Evolutionary conservation across 352 stramenopile species (phyloP), one percentile per base, ranked within the genome.

Genomic region (Elongisporangium senticosum): DNA sequence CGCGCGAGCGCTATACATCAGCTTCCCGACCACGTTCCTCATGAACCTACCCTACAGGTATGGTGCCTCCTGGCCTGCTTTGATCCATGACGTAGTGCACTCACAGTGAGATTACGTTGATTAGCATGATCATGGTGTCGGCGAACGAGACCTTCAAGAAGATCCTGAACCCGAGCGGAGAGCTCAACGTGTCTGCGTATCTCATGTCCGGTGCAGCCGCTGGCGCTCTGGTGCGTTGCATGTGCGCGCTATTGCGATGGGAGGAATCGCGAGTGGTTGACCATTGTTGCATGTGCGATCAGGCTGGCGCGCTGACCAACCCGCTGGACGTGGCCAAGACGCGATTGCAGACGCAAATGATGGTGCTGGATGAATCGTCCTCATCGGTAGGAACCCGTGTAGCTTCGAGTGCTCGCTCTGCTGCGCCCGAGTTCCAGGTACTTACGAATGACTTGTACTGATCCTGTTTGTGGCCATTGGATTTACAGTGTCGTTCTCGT

Each of bases 241-340:
- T 19, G n/a, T 19, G 48, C 10, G 21, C 43, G 20, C 3, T n/a
- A n/a, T n/a, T n/a, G n/a, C n/a, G n/a, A 7, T 50, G 19, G 40
- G n/a, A 21, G 20, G 14, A 50, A 22, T 15, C 4, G 15, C 6
- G 43, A 61, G 40, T 39, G 21, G 7, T 28, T 53, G 7, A 39
- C 22, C 13, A 15, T 59, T 11, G 1, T 13, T 55, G 14, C 26
- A n/a, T 20, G 11, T 21, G 53, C n/a, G 22, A n/a, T 21, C 51
- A 89, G 79, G 84, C 84, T 69, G 84, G 84, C 23, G 90, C 86
- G 22, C 49, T 97, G 17, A 99, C 97, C 21, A 99, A 96, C 55
- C 97, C 97, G 20, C 77, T 99, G 59, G 97, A 99, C 83, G 93
- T 99, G 28, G 90, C 98, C 53, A 99, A 99, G 78, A 99, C 97